phyloP scores from a whole-genome alignment of 2,329 filamentous ascomycete genomes.

The Periconia digitata region DNA sequence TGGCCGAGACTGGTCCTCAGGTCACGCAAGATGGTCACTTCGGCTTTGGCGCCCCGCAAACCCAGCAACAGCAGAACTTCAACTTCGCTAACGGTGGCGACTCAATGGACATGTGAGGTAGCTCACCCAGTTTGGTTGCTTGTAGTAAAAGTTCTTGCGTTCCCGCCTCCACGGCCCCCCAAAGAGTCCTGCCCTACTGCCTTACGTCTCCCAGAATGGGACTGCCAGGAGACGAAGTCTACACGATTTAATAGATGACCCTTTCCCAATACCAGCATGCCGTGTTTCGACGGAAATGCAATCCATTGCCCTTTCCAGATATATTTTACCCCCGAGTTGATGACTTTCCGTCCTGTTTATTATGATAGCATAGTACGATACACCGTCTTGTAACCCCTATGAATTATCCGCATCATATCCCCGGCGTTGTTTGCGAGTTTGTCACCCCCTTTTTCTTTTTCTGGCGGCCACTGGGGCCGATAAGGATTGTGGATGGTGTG shows the following conservation, averaged over 20 bases:
- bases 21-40: conserved; percentile 74
- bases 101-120: conserved; percentile 71
- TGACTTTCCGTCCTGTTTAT: conserved; percentile 35
- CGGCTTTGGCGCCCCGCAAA: conserved; percentile 69
- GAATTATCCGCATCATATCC: conserved; percentile 45
- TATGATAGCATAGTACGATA: conserved; percentile 44
- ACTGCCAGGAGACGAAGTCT: conserved; percentile 16
- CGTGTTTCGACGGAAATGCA: conserved; percentile 14
- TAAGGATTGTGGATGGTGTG: conserved; percentile 21
- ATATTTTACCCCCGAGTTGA: conserved; percentile 14
- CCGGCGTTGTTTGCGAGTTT: conserved; percentile 37
- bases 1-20: conserved; percentile 76
- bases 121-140: conserved; percentile 8
- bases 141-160: not conserved
- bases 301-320: conserved; percentile 10
- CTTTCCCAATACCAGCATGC: conserved; percentile 18
- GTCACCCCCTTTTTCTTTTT: conserved; percentile 17
- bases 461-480: conserved; percentile 22
- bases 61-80: conserved; percentile 73
- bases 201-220: conserved; percentile 13
- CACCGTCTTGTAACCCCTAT: conserved; percentile 46
- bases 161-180: not conserved
- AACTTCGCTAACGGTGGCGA: conserved; percentile 84
- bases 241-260: conserved; percentile 30
- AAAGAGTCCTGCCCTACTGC: conserved; percentile 12